Base-by-base conservation (phyloP, 1,284 basidiomycete species). In the Spongiforma sp. region DNA sequence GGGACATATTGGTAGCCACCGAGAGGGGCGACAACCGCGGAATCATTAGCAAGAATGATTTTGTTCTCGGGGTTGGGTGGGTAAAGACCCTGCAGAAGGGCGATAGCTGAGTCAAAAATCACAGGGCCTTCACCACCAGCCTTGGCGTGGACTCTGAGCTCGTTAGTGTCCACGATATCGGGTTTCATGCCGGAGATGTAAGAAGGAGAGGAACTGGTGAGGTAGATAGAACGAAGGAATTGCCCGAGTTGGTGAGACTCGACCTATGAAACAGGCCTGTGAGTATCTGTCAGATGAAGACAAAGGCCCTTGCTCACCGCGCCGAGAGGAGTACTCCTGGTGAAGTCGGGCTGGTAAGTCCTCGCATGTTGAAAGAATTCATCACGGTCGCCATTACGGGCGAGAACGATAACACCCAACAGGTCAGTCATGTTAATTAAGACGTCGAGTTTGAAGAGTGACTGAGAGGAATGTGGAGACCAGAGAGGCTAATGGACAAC, bases 1-100 rank as follows among this genome's bases (percentile, higher is more conserved):
- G 91, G 91, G 61, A 94, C 84, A 68, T 94, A 94, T 77, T 93
- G 91, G 77, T 95, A 96, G 2, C 94, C 94, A 12, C 86, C 85
- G n/a, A 94, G 84, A 39, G 93, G 93, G 24, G 92, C 89, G 12
- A 86, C 78, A 55, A 96, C 82, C 19, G 82, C 87, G 19, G 86
- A 86, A 66, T 89, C 93, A 69, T 96, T 94, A 12, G 94, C 93
- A 21, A 95, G 86, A 55, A 83, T 80, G 70, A 90, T 89, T 73
- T 85, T 88, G 81, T 91, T 89, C 56, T 84, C 81, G 43, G 81
- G 79, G 73, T 84, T 90, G 28, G 92, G 91, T 28, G 93, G 92
- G 84, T 88, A 94, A 52, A 93, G 80, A 41, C 91, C 93, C 77
- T 95, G 93, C 43, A 93, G 84, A 55, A 91, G 81, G 28, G 91